Evolutionary conservation across 2,329 filamentous ascomycete genomes (phyloP).

Genomic region (Delphinella strobiligena): DNA sequence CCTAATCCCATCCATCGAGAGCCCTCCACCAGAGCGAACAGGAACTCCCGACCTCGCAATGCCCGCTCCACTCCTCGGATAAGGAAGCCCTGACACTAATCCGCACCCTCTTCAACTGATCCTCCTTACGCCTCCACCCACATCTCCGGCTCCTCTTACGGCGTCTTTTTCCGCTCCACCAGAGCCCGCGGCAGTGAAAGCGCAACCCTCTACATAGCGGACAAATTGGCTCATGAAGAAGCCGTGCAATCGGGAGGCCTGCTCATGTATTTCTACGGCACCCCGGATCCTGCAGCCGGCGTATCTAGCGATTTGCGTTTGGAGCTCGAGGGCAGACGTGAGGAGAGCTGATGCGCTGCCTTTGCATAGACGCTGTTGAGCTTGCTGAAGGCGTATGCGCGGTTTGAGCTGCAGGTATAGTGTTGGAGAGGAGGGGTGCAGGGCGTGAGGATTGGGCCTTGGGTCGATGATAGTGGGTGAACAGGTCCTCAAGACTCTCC

Average conservation of each 20-base stretch:
- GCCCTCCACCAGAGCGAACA: no score
- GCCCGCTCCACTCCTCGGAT: no score
- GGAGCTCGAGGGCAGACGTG: neutral
- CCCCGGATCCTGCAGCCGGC: neutral
- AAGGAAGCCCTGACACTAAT: neutral
- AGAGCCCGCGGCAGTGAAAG: neutral
- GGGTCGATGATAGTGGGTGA: no score
- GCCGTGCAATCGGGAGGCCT: neutral
- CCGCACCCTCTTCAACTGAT: neutral
- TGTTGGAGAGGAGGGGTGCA: neutral
- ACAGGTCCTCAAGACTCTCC: no score
- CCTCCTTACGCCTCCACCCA: neutral
- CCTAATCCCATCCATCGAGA: no score
- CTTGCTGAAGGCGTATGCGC: neutral
- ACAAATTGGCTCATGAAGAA: neutral
- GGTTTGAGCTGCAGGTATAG: constrained; percentile 1
- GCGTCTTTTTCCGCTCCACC: neutral
- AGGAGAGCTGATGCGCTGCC: neutral
- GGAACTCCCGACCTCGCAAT: neutral
- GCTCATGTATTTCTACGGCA: neutral
- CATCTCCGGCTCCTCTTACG: neutral
- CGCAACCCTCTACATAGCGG: neutral
- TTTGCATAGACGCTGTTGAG: neutral
- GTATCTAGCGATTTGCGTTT: neutral
- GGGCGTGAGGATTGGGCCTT: neutral